Percentiles rank a stretch among this genome's conserved stretches.
phyloP scores from a whole-genome alignment of 306 rosid species.

The Senna siamea region DNA sequence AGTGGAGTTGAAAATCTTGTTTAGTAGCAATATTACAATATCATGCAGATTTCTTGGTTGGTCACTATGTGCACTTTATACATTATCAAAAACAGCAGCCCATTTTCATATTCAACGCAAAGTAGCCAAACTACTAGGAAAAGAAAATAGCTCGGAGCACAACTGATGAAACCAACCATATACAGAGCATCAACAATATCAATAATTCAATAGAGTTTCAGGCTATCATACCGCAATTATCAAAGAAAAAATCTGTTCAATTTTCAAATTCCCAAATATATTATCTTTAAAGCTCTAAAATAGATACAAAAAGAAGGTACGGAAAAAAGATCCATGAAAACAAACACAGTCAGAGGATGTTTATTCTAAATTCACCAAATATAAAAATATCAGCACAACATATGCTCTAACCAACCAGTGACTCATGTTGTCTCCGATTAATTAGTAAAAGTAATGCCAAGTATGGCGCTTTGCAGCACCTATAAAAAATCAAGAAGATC shows the following conservation, averaged over 20 bases:
- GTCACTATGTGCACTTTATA: not conserved
- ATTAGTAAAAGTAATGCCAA: not conserved
- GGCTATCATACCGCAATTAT: not conserved
- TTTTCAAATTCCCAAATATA: not conserved
- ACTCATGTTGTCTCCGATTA: not conserved
- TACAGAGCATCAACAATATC: not conserved
- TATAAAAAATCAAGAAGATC: not conserved
- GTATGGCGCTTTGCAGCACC: no score
- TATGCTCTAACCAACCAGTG: not conserved
- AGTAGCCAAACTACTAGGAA: not conserved
- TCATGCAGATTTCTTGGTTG: not conserved
- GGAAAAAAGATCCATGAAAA: not conserved
- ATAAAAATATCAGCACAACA: not conserved
- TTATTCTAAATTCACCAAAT: not conserved
- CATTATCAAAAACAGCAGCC: not conserved
- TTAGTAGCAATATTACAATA: not conserved
- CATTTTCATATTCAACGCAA: not conserved
- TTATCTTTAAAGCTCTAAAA: not conserved
- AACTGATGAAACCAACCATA: not conserved
- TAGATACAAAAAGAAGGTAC: not conserved
- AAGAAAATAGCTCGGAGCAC: not conserved
- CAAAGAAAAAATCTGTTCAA: not conserved
- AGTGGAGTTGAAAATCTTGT: slow-evolving; percentile 4
- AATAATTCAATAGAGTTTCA: not conserved
- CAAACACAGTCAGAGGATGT: not conserved